Evolutionary conservation across 345 rosid genomes (phyloP).

Genomic region (Cardamine occulta): DNA sequence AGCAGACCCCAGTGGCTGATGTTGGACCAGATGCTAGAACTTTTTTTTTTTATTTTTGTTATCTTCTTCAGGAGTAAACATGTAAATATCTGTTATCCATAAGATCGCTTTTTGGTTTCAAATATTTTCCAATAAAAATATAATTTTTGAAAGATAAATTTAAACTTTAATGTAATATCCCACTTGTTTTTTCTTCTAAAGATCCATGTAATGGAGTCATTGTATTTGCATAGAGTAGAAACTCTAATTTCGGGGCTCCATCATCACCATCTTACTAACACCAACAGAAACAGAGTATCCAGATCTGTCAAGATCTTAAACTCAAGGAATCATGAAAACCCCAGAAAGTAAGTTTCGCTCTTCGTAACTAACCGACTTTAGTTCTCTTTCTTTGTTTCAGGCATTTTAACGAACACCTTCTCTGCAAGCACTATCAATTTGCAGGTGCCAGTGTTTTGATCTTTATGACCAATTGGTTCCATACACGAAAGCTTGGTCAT

Average conservation of each 20-base stretch:
- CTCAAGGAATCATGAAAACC: not conserved
- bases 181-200: not conserved
- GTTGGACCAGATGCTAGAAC: constrained; percentile 33
- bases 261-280: constrained; percentile 9
- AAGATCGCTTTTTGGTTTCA: constrained; percentile 4
- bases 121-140: not conserved
- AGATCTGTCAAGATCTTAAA: constrained; percentile 33
- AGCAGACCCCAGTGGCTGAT: constrained; percentile 30
- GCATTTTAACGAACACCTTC: constrained; percentile 49
- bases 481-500: constrained; percentile 71
- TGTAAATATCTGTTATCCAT: constrained; percentile 31
- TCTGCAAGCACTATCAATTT: constrained; percentile 13
- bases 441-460: constrained; percentile 72
- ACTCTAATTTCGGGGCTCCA: not conserved
- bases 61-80: constrained; percentile 23
- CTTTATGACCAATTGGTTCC: constrained; percentile 66
- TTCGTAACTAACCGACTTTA: not conserved
- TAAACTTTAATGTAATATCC: not conserved
- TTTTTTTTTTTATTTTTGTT: constrained; percentile 1
- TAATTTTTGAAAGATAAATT: not conserved
- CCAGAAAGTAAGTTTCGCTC: constrained; percentile 35
- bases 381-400: constrained; percentile 12
- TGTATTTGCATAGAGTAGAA: constrained; percentile 19
- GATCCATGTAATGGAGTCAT: constrained; percentile 16
- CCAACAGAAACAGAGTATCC: constrained; percentile 18